Base-by-base conservation (phyloP, 495 filamentous ascomycete species). In the Friedmanniomyces simplex region DNA sequence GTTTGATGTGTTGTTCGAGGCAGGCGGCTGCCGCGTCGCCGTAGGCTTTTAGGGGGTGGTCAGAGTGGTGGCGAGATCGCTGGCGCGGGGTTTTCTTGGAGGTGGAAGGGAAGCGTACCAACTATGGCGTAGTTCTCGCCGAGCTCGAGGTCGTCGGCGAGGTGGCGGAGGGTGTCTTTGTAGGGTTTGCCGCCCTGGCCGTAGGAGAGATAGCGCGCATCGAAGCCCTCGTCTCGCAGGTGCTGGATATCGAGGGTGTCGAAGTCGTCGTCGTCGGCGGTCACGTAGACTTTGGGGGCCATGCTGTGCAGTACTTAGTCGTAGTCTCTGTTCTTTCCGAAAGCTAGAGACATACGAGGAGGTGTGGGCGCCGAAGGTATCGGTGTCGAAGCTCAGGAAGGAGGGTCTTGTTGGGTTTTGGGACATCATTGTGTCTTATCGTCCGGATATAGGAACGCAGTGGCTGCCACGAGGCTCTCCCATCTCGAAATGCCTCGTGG, bases 1-100 rank as follows among this genome's bases (percentile, higher is more conserved):
- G 77, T 57, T 80, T 77, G 22, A 69, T 65, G 49, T 77, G 79
- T 25, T 78, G 72, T 2, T 79, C 74, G 24, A 86, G 75, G 28
- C 76, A 79, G 58, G 74, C 74, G 25, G 74, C 71, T 8, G 83
- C 83, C 0, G 83, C 81, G 25, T 78, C 74, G 10, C 81, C 82
- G 66, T 63, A 71, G 45, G 65, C 55, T 57, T 21, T 18, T 16
- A n/a, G 16, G n/a, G n/a, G 50, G 32, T 32, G 11, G 13, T 46
- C 10, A 34, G 20, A 11, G n/a, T 16, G 20, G 20, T n/a, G 12
- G 20, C 1, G 21, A 5, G 24, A 20, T 2, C 2, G 2, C 7
- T n/a, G 16, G 18, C 2, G 26, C 52, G 18, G 7, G 3, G 1
- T 3, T 16, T 26, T 3, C 10, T 1, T n/a, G n/a, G n/a, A 32